These are phyloP conservation scores for Fraxinus xanthoxyloides DNA, from an alignment of 305 asterid genomes.

Conservation along the genomic window DNA sequence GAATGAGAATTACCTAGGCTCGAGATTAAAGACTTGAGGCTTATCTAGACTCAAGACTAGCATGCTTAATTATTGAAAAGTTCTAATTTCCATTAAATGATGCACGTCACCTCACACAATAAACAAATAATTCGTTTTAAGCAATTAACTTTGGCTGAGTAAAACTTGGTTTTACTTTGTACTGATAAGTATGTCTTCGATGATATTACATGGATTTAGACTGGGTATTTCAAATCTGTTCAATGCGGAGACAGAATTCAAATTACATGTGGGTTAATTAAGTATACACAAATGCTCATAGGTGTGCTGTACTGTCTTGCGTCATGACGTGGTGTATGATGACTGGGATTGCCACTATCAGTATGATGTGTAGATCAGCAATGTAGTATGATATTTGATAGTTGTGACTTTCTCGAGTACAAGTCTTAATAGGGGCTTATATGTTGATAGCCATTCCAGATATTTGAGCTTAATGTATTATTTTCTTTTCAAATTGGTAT, in stretches of 20 bases:
- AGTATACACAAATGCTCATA: not conserved
- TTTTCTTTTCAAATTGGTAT: not conserved
- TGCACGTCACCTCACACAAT: not conserved
- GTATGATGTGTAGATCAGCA: conserved; percentile 5
- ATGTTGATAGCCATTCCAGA: conserved; percentile 10
- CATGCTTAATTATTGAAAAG: conserved; percentile 1
- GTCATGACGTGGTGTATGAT: conserved; percentile 6
- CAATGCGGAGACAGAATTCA: not conserved
- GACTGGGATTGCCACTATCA: not conserved
- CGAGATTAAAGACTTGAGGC: not conserved
- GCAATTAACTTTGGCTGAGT: conserved; percentile 10
- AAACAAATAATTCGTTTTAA: not conserved
- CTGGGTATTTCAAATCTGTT: conserved; percentile 1
- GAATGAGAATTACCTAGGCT: not conserved
- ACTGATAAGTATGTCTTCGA: not conserved
- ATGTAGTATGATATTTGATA: not conserved
- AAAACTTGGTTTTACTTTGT: conserved; percentile 5
- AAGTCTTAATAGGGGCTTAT: conserved; percentile 7
- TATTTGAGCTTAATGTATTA: not conserved
- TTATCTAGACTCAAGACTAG: conserved; percentile 3
- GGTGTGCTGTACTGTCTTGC: not conserved
- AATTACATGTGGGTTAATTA: conserved; percentile 5
- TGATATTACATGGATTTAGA: not conserved
- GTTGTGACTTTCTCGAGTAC: conserved; percentile 13
- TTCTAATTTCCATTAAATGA: not conserved